Evolutionary conservation across 139 green algal species (phyloP), one percentile per base, ranked within the genome.

Genomic region (Desmodesmus armatus): DNA sequence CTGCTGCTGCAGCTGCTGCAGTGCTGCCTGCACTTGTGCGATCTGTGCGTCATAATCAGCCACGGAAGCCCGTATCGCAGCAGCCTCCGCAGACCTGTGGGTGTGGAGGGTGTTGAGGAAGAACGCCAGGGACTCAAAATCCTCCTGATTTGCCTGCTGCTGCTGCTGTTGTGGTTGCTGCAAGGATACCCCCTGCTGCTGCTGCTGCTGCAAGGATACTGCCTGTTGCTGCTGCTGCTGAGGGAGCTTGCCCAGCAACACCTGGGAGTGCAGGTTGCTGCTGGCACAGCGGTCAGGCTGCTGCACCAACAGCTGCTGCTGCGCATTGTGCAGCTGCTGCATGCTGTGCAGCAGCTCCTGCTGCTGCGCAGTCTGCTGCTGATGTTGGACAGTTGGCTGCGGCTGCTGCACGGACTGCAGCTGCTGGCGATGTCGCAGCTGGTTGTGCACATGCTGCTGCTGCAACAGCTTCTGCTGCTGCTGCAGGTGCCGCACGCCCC

Each of bases 181-280:
- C 44, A 87, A 27, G 27, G 94, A 89, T 23, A 53, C 27, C 2
- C 67, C 33, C 0, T 92, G 93, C 85, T 95, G 63, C n/a, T 88
- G 71, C 2, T 91, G 89, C 72, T 92, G 88, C 27, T 91, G 69
- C n/a, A 92, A 71, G 15, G 85, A 23, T 51, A 53, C 51, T 47
- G 67, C 55, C n/a, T 40, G 66, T 41, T 60, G 78, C 51, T 72
- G 81, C 33, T 82, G 82, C 82, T 87, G 67, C 80, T 80, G 65
- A 19, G 40, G 49, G n/a, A n/a, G n/a, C n/a, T n/a, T n/a, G n/a
- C n/a, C n/a, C 74, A 49, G 74, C 74, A 70, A 49, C 74, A 29
- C 9, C n/a, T 69, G 1, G 15, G 21, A 69, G 60, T 69, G 13
- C 78, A n/a, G 33, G 33, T 39, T 76, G 67, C 51, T 79, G 47